Evolutionary conservation across 345 rosid species (phyloP).

Genomic region (Populus deltoides): DNA sequence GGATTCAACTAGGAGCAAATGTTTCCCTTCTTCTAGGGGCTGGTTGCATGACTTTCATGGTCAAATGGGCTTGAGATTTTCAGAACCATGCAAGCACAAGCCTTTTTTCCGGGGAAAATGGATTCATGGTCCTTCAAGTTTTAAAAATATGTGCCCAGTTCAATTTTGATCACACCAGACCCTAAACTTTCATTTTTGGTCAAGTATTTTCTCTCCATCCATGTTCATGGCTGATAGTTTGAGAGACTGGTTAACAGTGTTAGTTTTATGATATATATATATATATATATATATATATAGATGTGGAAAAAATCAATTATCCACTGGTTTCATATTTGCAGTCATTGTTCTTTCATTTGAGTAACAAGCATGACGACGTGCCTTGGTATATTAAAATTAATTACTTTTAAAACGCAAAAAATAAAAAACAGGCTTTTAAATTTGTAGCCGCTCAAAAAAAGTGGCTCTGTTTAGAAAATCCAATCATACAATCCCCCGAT

Average conservation of each 20-base stretch:
- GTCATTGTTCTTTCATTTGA: not conserved
- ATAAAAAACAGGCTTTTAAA: too few species aligned
- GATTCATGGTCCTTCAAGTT: too few species aligned
- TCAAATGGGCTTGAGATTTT: conserved; percentile 56
- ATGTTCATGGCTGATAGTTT: too few species aligned
- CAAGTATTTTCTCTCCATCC: too few species aligned
- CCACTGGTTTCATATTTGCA: not conserved
- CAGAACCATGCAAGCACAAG: not conserved
- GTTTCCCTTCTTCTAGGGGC: conserved; percentile 56
- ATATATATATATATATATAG: not conserved
- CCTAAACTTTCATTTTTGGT: too few species aligned
- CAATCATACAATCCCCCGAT: not conserved
- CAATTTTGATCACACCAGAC: too few species aligned
- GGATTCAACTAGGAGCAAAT: conserved; percentile 56
- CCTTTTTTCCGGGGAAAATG: not conserved
- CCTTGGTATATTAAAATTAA: not conserved
- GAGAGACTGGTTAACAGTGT: too few species aligned
- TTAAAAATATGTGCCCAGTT: too few species aligned
- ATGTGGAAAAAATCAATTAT: not conserved
- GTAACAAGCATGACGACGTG: not conserved
- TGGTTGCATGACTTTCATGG: conserved; percentile 61
- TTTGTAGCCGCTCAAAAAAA: not conserved
- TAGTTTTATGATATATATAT: not conserved
- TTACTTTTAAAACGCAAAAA: too few species aligned
- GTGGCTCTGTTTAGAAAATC: not conserved